Base-by-base conservation (phyloP, 2,329 filamentous ascomycete species). In the Pseudopyrenochaeta lycopersici region DNA sequence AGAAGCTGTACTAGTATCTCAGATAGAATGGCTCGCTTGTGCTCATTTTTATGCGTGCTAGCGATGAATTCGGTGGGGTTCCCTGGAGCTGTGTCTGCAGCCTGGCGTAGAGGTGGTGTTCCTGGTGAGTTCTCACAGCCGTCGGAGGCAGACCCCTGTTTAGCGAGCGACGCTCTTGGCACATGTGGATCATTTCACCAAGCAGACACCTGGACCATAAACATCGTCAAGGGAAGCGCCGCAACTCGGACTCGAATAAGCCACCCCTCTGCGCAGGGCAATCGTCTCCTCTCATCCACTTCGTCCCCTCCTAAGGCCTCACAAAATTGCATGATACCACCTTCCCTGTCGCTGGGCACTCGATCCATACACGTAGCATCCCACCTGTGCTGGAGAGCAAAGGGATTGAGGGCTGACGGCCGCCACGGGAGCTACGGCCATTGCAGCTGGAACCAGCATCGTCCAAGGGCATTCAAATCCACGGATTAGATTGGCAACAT, bases 21-120 rank as follows among this genome's bases (percentile, higher is more conserved):
- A 99, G 81, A 73, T 99, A 99, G 76, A 99, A 98, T 7, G 90
- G 89, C 69, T 97, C 93, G 76, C 85, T 90, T 67, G 83, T 78
- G 53, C 84, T 81, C 66, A 90, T 81, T 84, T 29, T 42, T 11
- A 12, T 30, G 11, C 30, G 9, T 21, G 18, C 3, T n/a, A n/a
- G 3, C 5, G 2, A 21, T 2, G 7, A 14, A 20, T 20, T 10
- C 4, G 12, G 35, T 2, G 33, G 21, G 6, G n/a, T n/a, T n/a
- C n/a, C n/a, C n/a, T n/a, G n/a, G n/a, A n/a, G n/a, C n/a, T n/a
- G n/a, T n/a, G 23, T 23, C n/a, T 14, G 36, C 11, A 39, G 45
- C 32, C 41, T 49, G 42, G 43, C 42, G 45, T 54, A 51, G 59
- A 40, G 53, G 49, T 43, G 44, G 21, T n/a, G 12, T 18, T 18